phyloP scores from a whole-genome alignment of 148 eudicot genomes.

The Arctostaphylos glauca region DNA sequence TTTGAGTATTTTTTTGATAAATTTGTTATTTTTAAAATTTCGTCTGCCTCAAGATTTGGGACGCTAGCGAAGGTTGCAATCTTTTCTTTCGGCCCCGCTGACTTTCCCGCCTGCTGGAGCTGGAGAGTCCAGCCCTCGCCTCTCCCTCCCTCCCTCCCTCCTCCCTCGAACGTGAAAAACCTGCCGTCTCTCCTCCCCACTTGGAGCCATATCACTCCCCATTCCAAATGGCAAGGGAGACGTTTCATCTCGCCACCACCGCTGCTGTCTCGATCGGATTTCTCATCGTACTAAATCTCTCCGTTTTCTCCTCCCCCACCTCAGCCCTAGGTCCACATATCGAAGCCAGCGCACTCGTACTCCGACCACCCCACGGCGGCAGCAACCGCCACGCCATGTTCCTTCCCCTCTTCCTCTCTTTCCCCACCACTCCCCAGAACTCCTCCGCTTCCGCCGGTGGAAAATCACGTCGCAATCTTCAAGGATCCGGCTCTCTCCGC shows the following conservation, averaged over 20 bases:
- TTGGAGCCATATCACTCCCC: neutral
- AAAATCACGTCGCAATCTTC: slow-evolving; percentile 52
- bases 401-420: slow-evolving; percentile 57
- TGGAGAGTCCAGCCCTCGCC: no score
- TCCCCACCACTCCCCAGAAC: slow-evolving; percentile 29
- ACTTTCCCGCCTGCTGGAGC: no score
- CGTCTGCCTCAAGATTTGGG: no score
- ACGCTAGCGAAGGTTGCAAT: no score
- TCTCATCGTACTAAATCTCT: slow-evolving; percentile 2
- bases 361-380: slow-evolving; percentile 22
- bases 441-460: slow-evolving; percentile 17
- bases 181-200: no score
- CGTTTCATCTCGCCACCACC: slow-evolving; percentile 33
- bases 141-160: neutral
- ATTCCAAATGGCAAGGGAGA: slow-evolving; percentile 19
- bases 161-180: no score
- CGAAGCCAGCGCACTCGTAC: slow-evolving; percentile 13
- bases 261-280: slow-evolving; percentile 6
- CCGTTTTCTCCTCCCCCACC: slow-evolving; percentile 26
- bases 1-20: no score
- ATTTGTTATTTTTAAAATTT: no score
- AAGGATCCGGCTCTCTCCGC: slow-evolving; percentile 26
- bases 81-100: no score
- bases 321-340: neutral
- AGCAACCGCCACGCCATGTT: slow-evolving; percentile 37